Base-by-base conservation (phyloP, 305 asterid species). In the Fraxinus greggii region DNA sequence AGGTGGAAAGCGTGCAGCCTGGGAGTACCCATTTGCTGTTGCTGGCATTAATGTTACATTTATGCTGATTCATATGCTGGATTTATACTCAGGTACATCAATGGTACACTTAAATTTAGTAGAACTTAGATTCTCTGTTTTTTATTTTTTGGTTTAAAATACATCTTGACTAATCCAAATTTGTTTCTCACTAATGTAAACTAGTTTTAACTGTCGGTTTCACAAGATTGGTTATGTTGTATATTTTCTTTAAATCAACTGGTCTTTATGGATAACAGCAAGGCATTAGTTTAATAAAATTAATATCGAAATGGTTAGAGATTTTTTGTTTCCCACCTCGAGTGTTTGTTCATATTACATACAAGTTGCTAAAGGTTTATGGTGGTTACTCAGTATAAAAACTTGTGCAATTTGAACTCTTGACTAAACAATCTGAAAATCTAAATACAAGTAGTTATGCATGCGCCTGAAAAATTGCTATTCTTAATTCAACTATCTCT, bases 11-110 rank as follows among this genome's bases (percentile, higher is more conserved):
- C 95, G 98, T 31, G 88, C 97, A 73, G 79, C 88, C 69, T 96
- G 99, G 99, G 99, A 96, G 83, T 96, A 96, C 79, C 99, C 99
- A 7, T 96, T 96, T 84, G 98, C 99, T 79, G 98, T 86, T 4
- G 99, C 98, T 40, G 98, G 99, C 76, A 86, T 96, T 67, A 96
- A 96, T 77, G 84, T 96, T 19, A 82, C 99, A 3, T 96, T 86
- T 87, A 96, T 96, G 99, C 89, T 96, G 85, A 91, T 91, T 87
- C 98, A 92, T 87, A 94, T 96, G 99, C 88, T 96, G 28, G 98
- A 96, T 87, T 89, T 96, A 80, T 84, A 86, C 56, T 89, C 97
- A 85, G 98, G 99, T 96, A 61, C 29, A 75, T 78, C 21, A 24
- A 23, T 28, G 13, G 1, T 70, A 4, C 24, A 26, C 35, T 28